Evolutionary conservation across 1,284 basidiomycete genomes (phyloP).

Genomic region (Athelia sp.): DNA sequence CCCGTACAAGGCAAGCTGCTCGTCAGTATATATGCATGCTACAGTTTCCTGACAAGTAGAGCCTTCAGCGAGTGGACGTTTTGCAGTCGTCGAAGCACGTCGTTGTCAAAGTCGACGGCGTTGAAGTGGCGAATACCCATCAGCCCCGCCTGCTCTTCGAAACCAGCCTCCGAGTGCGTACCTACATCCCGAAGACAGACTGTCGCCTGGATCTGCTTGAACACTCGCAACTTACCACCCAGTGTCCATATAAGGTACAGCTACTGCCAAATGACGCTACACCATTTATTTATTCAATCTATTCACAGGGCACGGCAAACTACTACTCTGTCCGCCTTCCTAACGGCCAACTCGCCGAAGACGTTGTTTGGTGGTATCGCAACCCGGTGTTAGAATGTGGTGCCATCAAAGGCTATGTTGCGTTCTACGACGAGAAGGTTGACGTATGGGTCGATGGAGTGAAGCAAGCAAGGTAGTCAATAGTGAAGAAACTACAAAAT

Average conservation of each 20-base stretch:
- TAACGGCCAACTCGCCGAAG: slow-evolving; percentile 35
- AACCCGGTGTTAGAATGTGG: slow-evolving; percentile 45
- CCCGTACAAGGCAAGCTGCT: slow-evolving; percentile 54
- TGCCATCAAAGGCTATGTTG: slow-evolving; percentile 46
- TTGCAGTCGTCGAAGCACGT: slow-evolving; percentile 56
- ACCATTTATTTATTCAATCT: slow-evolving; percentile 1
- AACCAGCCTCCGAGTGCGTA: slow-evolving; percentile 49
- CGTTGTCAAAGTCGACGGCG: slow-evolving; percentile 53
- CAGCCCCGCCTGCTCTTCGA: slow-evolving; percentile 54
- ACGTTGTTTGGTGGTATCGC: slow-evolving; percentile 63
- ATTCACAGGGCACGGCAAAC: slow-evolving; percentile 48
- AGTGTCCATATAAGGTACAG: slow-evolving; percentile 62
- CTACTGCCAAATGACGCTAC: too few species aligned
- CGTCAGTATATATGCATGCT: slow-evolving; percentile 3
- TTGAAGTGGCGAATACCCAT: slow-evolving; percentile 56
- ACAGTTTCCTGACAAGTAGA: background rate
- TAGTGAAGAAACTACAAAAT: too few species aligned
- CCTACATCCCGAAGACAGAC: slow-evolving; percentile 58
- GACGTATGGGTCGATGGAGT: slow-evolving; percentile 61
- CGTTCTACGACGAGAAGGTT: slow-evolving; percentile 65
- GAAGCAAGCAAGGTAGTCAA: slow-evolving; percentile 27
- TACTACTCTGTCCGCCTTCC: slow-evolving; percentile 50
- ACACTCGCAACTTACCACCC: slow-evolving; percentile 39
- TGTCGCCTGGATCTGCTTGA: slow-evolving; percentile 45
- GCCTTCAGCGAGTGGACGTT: slow-evolving; percentile 49